Conservation (phyloP, 768 basidiomycete species). For the Rossbeevera mucosa region DNA sequence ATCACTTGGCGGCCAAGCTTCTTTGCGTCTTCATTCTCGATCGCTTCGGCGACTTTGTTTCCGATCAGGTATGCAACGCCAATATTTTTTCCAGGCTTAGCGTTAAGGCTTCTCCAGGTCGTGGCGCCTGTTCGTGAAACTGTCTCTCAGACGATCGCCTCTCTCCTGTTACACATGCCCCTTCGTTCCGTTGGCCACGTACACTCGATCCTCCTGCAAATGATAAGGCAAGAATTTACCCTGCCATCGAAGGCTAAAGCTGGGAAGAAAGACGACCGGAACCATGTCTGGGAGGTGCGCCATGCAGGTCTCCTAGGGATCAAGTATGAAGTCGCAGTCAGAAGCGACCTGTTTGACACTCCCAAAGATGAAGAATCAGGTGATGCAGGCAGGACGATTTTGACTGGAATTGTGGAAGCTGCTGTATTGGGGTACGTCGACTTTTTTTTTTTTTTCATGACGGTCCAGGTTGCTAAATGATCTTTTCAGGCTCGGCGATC, state of each 20-base stretch:
- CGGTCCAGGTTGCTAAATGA: conserved; percentile 7
- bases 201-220: conserved; percentile 78
- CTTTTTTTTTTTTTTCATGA: background rate
- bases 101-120: conserved; percentile 42
- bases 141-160: conserved; percentile 89
- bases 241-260: conserved; percentile 35
- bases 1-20: conserved; percentile 78
- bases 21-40: conserved; percentile 90
- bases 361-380: conserved; percentile 32
- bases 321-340: conserved; percentile 96
- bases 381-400: conserved; percentile 49
- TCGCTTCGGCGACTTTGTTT: conserved; percentile 97
- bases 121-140: conserved; percentile 96
- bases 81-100: background rate
- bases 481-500: conserved; percentile 69
- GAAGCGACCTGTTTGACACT: conserved; percentile 68
- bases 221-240: conserved; percentile 87
- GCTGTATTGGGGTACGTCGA: conserved; percentile 75
- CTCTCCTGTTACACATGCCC: conserved; percentile 85
- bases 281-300: conserved; percentile 91
- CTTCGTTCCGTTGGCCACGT: conserved; percentile 73
- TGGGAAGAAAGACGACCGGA: conserved; percentile 35
- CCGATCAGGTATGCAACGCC: conserved; percentile 61
- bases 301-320: conserved; percentile 97
- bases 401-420: conserved; percentile 83